Percentiles rank a stretch among this genome's conserved stretches.
Evolutionary conservation across 1,284 basidiomycete species (phyloP).

Genomic region (Ganoderma resinaceum): DNA sequence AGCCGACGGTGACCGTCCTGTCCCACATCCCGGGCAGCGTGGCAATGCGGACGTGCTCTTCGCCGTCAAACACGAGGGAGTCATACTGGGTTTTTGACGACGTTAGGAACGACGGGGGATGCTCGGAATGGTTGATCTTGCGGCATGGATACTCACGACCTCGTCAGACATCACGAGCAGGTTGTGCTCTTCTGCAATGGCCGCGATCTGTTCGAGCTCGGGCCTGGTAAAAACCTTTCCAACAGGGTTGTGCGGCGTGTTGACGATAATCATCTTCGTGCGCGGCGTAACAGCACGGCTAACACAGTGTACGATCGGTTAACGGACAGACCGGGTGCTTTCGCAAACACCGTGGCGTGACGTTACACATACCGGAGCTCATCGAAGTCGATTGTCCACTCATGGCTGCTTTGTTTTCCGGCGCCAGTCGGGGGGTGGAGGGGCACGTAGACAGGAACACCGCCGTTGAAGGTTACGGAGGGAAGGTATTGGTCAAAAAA

Average conservation of each 20-base stretch:
- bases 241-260: constrained; percentile 96
- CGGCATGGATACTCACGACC: constrained; percentile 67
- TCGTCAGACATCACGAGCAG: constrained; percentile 95
- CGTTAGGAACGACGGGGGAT: constrained; percentile 6
- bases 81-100: constrained; percentile 74
- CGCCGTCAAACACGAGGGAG: constrained; percentile 88
- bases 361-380: constrained; percentile 73
- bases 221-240: constrained; percentile 91
- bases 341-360: neutral
- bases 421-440: constrained; percentile 81
- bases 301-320: neutral
- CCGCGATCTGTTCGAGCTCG: constrained; percentile 88
- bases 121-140: neutral
- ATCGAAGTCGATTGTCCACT: constrained; percentile 89
- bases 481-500: constrained; percentile 98
- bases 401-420: constrained; percentile 70
- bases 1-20: constrained; percentile 84
- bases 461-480: constrained; percentile 92
- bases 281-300: constrained; percentile 85
- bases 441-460: constrained; percentile 93
- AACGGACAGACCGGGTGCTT: neutral
- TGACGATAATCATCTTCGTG: constrained; percentile 93
- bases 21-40: constrained; percentile 99
- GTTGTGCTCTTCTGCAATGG: constrained; percentile 91
- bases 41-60: constrained; percentile 92